Base-by-base conservation (phyloP, 2,329 filamentous ascomycete species). In the Epichloe elymi region DNA sequence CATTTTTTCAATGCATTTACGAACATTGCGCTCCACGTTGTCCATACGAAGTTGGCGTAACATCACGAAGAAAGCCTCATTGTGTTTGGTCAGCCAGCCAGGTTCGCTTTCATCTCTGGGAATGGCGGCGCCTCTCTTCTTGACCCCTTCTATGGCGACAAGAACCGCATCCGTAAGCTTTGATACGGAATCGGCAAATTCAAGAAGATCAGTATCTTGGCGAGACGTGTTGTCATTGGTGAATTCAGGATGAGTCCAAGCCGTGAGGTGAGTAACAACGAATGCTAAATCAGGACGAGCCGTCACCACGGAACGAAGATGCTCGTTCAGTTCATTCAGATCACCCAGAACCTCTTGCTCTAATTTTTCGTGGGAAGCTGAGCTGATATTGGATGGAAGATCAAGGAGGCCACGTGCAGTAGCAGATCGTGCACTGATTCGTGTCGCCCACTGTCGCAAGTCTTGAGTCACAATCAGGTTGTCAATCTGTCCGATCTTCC, bases 121-220 rank as follows among this genome's bases (percentile, higher is more conserved):
- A 41, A 67, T 59, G 3, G 71, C 70, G 11, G 70, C 66, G 8
- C 80, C 68, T 2, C 74, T 68, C 54, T 78, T 78, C 52, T 80
- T 78, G 44, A 85, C 75, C 55, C 83, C 80, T 64, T 96, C 88
- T 46, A 95, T 75, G 1, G 86, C 83, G 37, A 91, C 85, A 2
- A 96, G 79, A 30, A 91, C 78, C 47, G 80, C 79, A 65, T 95
- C 86, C 45, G 84, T 78, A n/a, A 85, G 71, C 1, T 67, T 76
- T 38, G 86, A 77, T 2, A 88, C 65, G 3, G 74, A 70, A 14
- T 74, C 67, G 41, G 81, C 77, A 43, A 89, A 76, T 0, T 67
- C 62, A 17, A 74, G 56, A 15, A 71, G 53, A 17, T 63, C 58
- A 23, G 58, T 51, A 2, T 46, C 53, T 6, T 57, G 36, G 3